Evolutionary conservation across 1,284 basidiomycete genomes (phyloP), one percentile per base, ranked within the genome.

Genomic region (Pterulicium gracile): DNA sequence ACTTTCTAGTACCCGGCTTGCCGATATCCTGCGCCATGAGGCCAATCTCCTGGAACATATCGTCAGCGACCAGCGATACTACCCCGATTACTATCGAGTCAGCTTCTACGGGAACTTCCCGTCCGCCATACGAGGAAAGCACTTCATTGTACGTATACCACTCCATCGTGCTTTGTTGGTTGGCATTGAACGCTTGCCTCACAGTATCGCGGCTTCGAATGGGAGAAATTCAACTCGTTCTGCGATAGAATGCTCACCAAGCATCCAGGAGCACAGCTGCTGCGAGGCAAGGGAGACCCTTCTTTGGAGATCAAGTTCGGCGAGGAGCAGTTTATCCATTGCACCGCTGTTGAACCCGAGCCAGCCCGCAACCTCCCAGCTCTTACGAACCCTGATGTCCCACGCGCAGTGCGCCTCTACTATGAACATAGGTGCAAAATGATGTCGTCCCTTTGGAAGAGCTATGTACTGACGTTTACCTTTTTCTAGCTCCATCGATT

Each of bases 61-160:
- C 49, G 81, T 90, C 20, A 78, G 74, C 3, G 80, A 90, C 42
- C 79, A 86, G 52, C 77, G 91, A 27, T 87, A 88, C 52, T 91
- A 90, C 57, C 79, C 88, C 3, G 88, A 92, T 55, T 97, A 95
- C 65, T 98, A 95, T 72, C 74, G 90, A 43, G 90, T 98, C 12
- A 85, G 88, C 2, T 95, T 93, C 65, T 92, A 84, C 61, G 91
- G 91, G n/a, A 81, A 79, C 53, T 95, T 93, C 69, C 91, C 91
- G 1, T 73, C 69, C 13, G 86, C 87, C 3, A 79, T 93, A 44
- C 77, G 86, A 49, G 79, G 86, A 56, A 92, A 91, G 61, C 85
- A 89, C 54, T 94, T 92, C 63, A 81, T 91, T 51, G 88, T 88
- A 63, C 52, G 81, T 66, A 10, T 23, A 24, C 40, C 44, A 4